Evolutionary conservation across 2,329 filamentous ascomycete genomes (phyloP).

Genomic region (Phyllosticta paracitricarpa): DNA sequence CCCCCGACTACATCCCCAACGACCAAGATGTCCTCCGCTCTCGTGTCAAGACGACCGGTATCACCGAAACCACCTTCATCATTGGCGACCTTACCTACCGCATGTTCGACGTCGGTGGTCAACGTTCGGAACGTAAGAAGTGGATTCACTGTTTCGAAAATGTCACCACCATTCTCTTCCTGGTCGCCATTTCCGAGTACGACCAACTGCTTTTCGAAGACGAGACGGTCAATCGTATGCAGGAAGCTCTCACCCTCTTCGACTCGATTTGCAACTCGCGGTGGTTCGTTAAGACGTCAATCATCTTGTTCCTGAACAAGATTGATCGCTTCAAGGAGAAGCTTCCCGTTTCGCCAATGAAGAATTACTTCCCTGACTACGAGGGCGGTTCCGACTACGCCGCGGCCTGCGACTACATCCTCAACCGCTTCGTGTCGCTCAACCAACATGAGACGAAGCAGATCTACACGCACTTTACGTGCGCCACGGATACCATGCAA

Average conservation of each 20-base stretch:
- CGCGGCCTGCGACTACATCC: constrained; percentile 94
- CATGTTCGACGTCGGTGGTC: constrained; percentile 96
- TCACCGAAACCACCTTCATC: constrained; percentile 92
- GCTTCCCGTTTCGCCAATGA: constrained; percentile 62
- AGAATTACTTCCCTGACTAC: constrained; percentile 67
- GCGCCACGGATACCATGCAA: constrained; percentile 95
- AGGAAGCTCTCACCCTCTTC: constrained; percentile 60
- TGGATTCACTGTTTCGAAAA: constrained; percentile 99
- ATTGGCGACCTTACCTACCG: constrained; percentile 90
- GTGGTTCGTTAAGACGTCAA: constrained; percentile 64
- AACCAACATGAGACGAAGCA: constrained; percentile 99
- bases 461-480: constrained; percentile 99
- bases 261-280: constrained; percentile 64
- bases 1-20: constrained; percentile 86
- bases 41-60: constrained; percentile 96
- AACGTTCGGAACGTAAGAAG: constrained; percentile 95
- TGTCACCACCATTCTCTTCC: constrained; percentile 90
- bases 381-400: constrained; percentile 93
- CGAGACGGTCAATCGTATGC: constrained; percentile 73
- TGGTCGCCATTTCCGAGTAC: constrained; percentile 95
- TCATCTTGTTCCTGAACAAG: constrained; percentile 67
- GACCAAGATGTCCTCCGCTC: constrained; percentile 92
- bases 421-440: constrained; percentile 94
- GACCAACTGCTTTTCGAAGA: constrained; percentile 94
- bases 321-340: constrained; percentile 69